A percentile compares a stretch with the other conserved stretches of the same genome.
Evolutionary conservation across 192 early-diverging fungal genomes (phyloP).

Genomic region (Umbelopsis ramanniana): DNA sequence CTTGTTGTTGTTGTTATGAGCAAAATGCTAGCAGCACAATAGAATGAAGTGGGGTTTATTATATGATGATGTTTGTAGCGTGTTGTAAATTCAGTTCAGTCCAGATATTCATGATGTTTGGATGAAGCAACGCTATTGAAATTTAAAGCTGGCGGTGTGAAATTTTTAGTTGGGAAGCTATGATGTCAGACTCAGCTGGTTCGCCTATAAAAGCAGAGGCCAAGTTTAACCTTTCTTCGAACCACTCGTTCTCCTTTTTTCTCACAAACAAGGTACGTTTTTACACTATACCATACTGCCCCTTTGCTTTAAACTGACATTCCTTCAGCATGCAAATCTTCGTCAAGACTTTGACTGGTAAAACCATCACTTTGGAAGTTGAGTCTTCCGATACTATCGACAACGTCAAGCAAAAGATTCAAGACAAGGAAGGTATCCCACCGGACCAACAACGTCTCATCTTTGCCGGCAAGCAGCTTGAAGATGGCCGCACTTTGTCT

Average conservation of each 20-base stretch:
- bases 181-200: conserved; percentile 1
- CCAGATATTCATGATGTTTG: too few species aligned
- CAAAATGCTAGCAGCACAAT: too few species aligned
- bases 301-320: not conserved
- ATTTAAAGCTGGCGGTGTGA: too few species aligned
- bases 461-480: conserved; percentile 87
- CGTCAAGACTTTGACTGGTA: conserved; percentile 62
- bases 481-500: conserved; percentile 95
- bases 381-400: conserved; percentile 57
- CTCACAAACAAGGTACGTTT: conserved; percentile 10
- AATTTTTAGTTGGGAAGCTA: not conserved
- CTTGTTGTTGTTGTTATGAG: too few species aligned
- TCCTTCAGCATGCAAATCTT: conserved; percentile 59
- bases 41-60: too few species aligned
- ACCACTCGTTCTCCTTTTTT: not conserved
- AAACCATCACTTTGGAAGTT: conserved; percentile 62
- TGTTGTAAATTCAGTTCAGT: too few species aligned
- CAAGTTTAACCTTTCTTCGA: not conserved
- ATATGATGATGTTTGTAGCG: too few species aligned
- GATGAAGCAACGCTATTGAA: too few species aligned
- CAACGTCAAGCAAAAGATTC: conserved; percentile 59
- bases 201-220: not conserved
- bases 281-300: too few species aligned
- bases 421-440: conserved; percentile 60
- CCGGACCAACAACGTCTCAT: conserved; percentile 79